Conservation (phyloP, 805 yeast species). For the Spathaspora hagerdaliae region DNA sequence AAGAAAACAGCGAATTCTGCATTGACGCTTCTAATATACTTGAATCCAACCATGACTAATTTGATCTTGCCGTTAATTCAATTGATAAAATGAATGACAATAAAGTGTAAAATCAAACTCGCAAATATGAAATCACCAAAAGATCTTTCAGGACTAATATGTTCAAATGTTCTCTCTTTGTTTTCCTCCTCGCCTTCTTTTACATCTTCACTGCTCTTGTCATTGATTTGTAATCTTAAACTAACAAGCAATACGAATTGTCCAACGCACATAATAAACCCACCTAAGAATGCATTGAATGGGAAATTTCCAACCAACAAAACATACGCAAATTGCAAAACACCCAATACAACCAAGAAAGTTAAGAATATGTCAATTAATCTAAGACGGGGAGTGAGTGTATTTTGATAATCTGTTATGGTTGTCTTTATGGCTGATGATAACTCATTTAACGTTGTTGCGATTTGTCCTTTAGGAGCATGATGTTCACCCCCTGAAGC, state of each 20-base stretch:
- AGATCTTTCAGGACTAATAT: conserved; percentile 48
- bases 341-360: conserved; percentile 71
- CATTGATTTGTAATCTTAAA: conserved; percentile 64
- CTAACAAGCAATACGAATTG: conserved; percentile 88
- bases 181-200: conserved; percentile 3
- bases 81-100: conserved; percentile 87
- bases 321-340: conserved; percentile 75
- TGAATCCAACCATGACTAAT: no score
- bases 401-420: conserved; percentile 26
- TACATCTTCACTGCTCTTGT: conserved; percentile 7
- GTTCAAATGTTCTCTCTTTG: conserved; percentile 10
- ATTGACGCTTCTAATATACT: no score
- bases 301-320: conserved; percentile 85
- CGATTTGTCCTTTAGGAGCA: conserved; percentile 6
- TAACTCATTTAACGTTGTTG: conserved; percentile 19
- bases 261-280: conserved; percentile 88
- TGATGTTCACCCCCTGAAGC: background rate
- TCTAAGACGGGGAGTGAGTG: conserved; percentile 46
- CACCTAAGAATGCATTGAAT: conserved; percentile 93
- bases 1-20: no score
- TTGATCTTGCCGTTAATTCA: conserved; percentile 18
- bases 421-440: conserved; percentile 29
- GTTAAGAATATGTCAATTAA: conserved; percentile 75
- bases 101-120: conserved; percentile 82
- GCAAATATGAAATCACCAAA: conserved; percentile 88